A percentile compares a stretch with the other conserved stretches of the same genome.
Conservation (phyloP, 2,329 filamentous ascomycete genomes). For the Diaporthe ampelina region DNA sequence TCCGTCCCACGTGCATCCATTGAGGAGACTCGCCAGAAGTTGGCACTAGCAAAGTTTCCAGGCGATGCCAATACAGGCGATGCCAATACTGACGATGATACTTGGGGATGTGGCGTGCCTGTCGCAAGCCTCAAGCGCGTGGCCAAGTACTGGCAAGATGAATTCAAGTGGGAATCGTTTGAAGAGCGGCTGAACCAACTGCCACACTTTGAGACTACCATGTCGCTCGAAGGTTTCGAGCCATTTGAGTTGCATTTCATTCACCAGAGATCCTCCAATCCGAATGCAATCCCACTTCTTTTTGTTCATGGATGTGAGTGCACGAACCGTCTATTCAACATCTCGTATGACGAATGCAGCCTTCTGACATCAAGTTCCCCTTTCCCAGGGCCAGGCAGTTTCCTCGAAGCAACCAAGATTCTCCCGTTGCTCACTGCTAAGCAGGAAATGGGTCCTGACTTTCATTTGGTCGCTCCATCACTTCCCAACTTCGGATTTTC, state of each 20-base stretch:
- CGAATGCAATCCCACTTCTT: constrained; percentile 55
- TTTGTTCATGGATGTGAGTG: constrained; percentile 56
- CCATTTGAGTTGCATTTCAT: constrained; percentile 74
- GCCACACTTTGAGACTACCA: constrained; percentile 68
- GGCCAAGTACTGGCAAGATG: constrained; percentile 68
- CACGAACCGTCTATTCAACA: not conserved
- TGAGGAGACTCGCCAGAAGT: constrained; percentile 12
- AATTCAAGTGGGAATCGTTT: constrained; percentile 70
- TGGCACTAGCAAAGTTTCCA: constrained; percentile 54
- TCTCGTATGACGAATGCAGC: not conserved
- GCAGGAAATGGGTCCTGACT: constrained; percentile 51
- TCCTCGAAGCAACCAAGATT: constrained; percentile 54
- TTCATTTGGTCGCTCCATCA: constrained; percentile 61
- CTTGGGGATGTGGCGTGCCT: constrained; percentile 71
- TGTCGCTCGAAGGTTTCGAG: constrained; percentile 71
- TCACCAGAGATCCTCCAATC: constrained; percentile 58
- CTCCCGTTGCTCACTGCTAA: constrained; percentile 50
- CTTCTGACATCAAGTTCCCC: not conserved
- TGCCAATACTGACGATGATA: constrained; percentile 54
- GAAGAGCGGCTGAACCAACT: constrained; percentile 72
- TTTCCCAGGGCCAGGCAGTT: constrained; percentile 52
- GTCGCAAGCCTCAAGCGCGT: constrained; percentile 71
- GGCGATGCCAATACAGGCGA: constrained; percentile 64
- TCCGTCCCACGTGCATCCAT: not conserved
- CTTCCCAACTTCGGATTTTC: constrained; percentile 59